phyloP scores from a whole-genome alignment of 208 protist genomes.

The Acanthamoeba triangularis region DNA sequence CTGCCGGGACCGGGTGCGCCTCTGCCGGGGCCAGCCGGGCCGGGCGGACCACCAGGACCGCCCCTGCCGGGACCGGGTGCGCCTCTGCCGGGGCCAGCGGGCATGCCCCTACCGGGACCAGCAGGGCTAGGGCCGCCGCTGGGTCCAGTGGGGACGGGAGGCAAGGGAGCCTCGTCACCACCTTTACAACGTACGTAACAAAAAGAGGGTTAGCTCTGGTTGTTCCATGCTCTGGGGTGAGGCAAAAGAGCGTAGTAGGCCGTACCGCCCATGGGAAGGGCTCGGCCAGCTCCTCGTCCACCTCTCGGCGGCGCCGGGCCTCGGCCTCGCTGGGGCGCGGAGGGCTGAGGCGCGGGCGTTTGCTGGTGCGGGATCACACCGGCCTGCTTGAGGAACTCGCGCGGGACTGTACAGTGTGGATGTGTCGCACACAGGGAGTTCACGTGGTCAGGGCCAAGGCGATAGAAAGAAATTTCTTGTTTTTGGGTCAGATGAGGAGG shows the following conservation, averaged over 20 bases:
- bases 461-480: too few species aligned
- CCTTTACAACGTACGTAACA: neutral
- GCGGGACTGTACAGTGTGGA: neutral
- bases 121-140: slow-evolving; percentile 13
- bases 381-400: slow-evolving; percentile 59
- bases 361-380: slow-evolving; percentile 55
- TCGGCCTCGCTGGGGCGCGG: neutral
- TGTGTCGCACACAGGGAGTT: too few species aligned
- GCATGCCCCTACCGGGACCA: neutral
- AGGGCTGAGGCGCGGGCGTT: slow-evolving; percentile 25
- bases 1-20: neutral
- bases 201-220: neutral
- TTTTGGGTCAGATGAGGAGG: neutral
- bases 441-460: too few species aligned
- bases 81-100: slow-evolving; percentile 19
- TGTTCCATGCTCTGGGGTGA: too few species aligned
- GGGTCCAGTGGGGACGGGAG: neutral
- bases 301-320: neutral
- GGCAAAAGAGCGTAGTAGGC: neutral
- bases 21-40: neutral
- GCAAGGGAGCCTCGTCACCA: neutral
- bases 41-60: slow-evolving; percentile 22
- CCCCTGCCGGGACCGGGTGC: neutral
- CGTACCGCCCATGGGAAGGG: neutral
- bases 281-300: neutral